These are phyloP conservation scores for Leishmania turanica DNA, from an alignment of 208 protist genomes.

Conservation along the genomic window DNA sequence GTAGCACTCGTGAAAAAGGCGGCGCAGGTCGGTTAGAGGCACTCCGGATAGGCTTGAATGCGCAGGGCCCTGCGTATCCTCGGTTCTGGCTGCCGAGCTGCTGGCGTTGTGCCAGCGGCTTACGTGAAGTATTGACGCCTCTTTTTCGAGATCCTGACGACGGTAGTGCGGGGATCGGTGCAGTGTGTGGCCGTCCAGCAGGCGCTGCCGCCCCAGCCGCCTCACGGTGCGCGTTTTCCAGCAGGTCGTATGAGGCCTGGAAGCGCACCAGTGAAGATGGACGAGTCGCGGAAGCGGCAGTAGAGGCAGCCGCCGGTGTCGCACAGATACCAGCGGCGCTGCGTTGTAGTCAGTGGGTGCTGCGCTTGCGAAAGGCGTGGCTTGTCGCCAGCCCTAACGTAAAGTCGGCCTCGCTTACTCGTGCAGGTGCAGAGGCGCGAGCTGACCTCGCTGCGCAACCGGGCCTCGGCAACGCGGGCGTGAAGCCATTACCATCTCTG, in stretches of 20 bases:
- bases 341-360: constrained; percentile 8
- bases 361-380: constrained; percentile 29
- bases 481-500: not conserved
- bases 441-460: not conserved
- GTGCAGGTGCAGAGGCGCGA: not conserved
- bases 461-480: not conserved
- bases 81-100: not conserved
- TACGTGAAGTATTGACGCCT: not conserved
- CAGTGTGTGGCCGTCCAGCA: not conserved
- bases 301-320: not conserved
- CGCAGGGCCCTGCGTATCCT: not conserved
- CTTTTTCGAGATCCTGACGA: not conserved
- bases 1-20: not conserved
- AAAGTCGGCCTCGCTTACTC: not conserved
- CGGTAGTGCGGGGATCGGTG: not conserved
- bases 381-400: constrained; percentile 14
- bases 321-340: not conserved
- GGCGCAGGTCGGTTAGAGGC: not conserved
- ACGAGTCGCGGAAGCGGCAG: not conserved
- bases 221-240: not conserved
- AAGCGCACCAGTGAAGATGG: not conserved
- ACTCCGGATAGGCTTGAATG: not conserved
- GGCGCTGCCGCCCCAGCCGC: not conserved
- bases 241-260: not conserved
- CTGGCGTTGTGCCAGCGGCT: not conserved